These are phyloP conservation scores for Stylosanthes scabra DNA, from an alignment of 331 rosid species.

Conservation along the genomic window DNA sequence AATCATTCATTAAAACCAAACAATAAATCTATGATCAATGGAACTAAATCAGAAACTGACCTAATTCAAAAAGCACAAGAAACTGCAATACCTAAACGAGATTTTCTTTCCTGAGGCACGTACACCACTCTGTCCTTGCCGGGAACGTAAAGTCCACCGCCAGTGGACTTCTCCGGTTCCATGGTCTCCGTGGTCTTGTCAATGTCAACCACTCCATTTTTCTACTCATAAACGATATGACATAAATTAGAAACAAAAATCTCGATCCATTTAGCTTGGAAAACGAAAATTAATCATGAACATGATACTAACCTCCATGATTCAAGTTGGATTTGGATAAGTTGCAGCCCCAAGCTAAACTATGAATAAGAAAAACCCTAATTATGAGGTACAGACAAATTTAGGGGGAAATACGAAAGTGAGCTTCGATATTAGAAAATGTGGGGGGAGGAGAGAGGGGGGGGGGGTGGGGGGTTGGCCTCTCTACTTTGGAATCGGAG, in stretches of 20 bases:
- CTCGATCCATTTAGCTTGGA: not conserved
- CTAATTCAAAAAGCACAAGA: not conserved
- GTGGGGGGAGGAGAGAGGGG: no score
- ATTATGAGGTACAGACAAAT: not conserved
- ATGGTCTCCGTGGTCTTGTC: conserved; percentile 58
- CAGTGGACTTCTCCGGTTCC: conserved; percentile 65
- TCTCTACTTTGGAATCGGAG: not conserved
- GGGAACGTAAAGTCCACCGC: conserved; percentile 72
- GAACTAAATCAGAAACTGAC: not conserved
- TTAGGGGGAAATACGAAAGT: not conserved
- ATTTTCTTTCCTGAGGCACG: conserved; percentile 71
- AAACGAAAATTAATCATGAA: not conserved
- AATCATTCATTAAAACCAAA: conserved; percentile 18
- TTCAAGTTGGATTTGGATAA: not conserved
- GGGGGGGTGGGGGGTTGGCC: not conserved
- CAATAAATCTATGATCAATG: not conserved
- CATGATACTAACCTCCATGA: conserved; percentile 46
- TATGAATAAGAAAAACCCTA: not conserved
- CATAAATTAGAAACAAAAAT: not conserved
- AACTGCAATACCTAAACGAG: conserved; percentile 61
- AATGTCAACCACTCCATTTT: conserved; percentile 54
- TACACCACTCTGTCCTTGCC: conserved; percentile 77
- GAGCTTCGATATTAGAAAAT: not conserved
- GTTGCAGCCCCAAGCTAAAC: not conserved
- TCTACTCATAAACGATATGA: conserved; percentile 45